Conservation (phyloP, 192 early-diverging fungal species). For the Entrophospora sp. region DNA sequence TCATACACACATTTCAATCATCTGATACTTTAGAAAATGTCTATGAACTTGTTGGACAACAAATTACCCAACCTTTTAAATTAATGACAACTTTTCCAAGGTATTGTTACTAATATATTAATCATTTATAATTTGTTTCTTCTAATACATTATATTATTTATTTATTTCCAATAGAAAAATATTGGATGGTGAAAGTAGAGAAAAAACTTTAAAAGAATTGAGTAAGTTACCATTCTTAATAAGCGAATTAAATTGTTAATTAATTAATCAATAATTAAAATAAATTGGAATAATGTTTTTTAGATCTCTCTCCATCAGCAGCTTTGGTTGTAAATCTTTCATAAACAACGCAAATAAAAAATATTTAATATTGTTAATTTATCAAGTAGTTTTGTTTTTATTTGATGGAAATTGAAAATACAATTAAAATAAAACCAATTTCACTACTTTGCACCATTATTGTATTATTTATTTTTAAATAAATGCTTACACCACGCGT, state of each 20-base stretch:
- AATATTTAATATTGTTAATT: too few species aligned
- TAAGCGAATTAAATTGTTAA: neutral
- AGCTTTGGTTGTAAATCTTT: neutral
- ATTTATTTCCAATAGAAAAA: neutral
- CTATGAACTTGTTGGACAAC: slow-evolving; percentile 43
- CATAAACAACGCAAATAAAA: too few species aligned
- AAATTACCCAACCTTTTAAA: slow-evolving; percentile 44
- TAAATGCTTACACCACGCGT: too few species aligned
- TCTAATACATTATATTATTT: neutral
- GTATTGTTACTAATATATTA: slow-evolving; percentile 12
- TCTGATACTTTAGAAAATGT: slow-evolving; percentile 50
- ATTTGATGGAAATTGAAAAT: too few species aligned
- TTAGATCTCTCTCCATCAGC: slow-evolving; percentile 11
- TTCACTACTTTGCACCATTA: too few species aligned
- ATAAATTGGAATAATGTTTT: too few species aligned
- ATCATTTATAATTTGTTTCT: neutral
- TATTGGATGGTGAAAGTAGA: neutral
- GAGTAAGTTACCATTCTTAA: neutral
- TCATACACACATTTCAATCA: slow-evolving; percentile 57
- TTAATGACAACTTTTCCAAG: slow-evolving; percentile 66
- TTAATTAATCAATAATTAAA: neutral
- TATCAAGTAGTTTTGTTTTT: too few species aligned
- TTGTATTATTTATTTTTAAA: too few species aligned
- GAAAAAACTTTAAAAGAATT: slow-evolving; percentile 10
- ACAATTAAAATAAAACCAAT: too few species aligned